Base-by-base conservation (phyloP, 768 basidiomycete genomes). In the Agrocybe praecox region DNA sequence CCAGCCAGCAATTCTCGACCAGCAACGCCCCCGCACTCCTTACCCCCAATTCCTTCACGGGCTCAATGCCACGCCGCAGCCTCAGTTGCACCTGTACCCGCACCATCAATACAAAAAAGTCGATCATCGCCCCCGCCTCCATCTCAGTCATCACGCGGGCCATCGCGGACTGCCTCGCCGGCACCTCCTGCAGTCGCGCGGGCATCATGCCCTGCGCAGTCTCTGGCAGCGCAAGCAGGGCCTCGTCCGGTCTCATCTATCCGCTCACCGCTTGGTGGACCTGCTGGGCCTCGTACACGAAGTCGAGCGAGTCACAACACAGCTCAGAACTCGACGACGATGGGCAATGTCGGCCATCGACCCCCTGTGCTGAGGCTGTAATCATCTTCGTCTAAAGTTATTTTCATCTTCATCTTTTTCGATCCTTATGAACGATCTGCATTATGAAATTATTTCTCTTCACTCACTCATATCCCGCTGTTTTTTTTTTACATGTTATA, bases 281-380 rank as follows among this genome's bases (percentile, higher is more conserved):
- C 69, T 17, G 59, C 63, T 43, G 69, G 69, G 17, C 69, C 69
- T 14, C 62, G 69, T 24, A 65, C 62, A 18, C 51, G 57, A 33
- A 58, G 54, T 24, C 57, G 56, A 47, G 51, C 50, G 33, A 62
- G 60, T 50, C 50, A 60, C 24, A 46, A 60, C 34, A 3, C 36
- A 40, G n/a, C 14, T 14, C 36, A 55, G 4, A 40, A 33, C 9
- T 9, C 33, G 33, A 34, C 45, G 18, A 1, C 52, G 18, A 23
- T 46, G 36, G 33, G 56, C 12, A 45, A 46, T 42, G 44, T 51
- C n/a, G 53, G 32, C 2, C 55, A 61, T 56, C 61, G 63, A 19
- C 63, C 65, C 7, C 61, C 65, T 22, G 61, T 48, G 17, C 43
- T 66, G 21, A 58, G 59, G 46, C 50, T 66, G 22, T 66, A 53